These are phyloP conservation scores for Piromyces sp. DNA, from an alignment of 192 early-diverging fungal genomes.

Conservation along the genomic window DNA sequence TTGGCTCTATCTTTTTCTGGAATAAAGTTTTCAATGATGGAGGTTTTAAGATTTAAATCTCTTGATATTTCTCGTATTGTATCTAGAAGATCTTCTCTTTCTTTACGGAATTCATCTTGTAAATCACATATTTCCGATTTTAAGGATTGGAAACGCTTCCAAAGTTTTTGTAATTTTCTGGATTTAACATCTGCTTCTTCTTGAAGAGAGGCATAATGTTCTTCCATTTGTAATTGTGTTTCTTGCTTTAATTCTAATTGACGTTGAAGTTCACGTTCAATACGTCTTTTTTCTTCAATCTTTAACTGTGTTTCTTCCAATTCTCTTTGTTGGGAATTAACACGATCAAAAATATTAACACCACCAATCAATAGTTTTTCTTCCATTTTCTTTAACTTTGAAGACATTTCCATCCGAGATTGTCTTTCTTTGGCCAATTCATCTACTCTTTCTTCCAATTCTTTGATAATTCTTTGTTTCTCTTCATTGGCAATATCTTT, in stretches of 20 bases:
- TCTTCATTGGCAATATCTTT: constrained; percentile 38
- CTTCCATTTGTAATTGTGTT: constrained; percentile 36
- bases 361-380: constrained; percentile 39
- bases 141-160: constrained; percentile 24
- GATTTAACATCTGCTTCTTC: constrained; percentile 47
- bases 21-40: constrained; percentile 40
- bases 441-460: constrained; percentile 24
- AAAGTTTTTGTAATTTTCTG: constrained; percentile 41
- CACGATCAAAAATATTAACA: constrained; percentile 29
- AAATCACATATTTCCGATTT: constrained; percentile 38
- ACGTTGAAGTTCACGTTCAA: constrained; percentile 24
- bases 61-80: constrained; percentile 35
- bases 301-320: constrained; percentile 19
- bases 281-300: constrained; percentile 19
- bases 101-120: constrained; percentile 37
- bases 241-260: constrained; percentile 33
- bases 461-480: constrained; percentile 27
- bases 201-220: constrained; percentile 36
- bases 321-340: constrained; percentile 26
- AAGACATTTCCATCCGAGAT: constrained; percentile 18
- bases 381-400: constrained; percentile 25
- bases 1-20: constrained; percentile 27
- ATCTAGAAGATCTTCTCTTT: constrained; percentile 37
- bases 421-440: constrained; percentile 30
- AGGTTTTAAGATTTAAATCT: constrained; percentile 29